Evolutionary conservation across 257 asterid species (phyloP).

Genomic region (Capsicum baccatum): DNA sequence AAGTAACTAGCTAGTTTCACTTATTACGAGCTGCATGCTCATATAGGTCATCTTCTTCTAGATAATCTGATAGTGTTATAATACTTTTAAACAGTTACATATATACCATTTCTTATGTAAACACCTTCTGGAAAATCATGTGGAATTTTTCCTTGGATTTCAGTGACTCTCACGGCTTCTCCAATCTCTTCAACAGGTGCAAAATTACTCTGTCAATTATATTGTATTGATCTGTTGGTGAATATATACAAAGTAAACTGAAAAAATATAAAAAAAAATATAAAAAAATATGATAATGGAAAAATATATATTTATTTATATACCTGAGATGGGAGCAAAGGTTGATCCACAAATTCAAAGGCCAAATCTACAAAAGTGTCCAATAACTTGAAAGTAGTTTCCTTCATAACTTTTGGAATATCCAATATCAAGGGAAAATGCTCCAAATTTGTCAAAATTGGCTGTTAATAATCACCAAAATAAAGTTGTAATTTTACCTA

Average conservation of each 20-base stretch:
- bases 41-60: background rate
- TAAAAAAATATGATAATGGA: background rate
- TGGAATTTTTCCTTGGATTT: constrained; percentile 53
- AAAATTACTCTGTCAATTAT: constrained; percentile 54
- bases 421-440: background rate
- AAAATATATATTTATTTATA: background rate
- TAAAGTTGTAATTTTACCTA: too few relatives aligned
- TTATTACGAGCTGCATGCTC: background rate
- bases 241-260: background rate
- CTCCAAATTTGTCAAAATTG: constrained; percentile 4
- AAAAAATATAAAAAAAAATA: background rate
- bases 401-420: constrained; percentile 1
- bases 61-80: background rate
- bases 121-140: constrained; percentile 63
- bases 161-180: constrained; percentile 37
- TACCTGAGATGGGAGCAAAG: constrained; percentile 17
- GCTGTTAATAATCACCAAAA: background rate
- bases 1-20: background rate
- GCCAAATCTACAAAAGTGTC: background rate
- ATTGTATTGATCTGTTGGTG: background rate
- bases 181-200: constrained; percentile 69
- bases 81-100: too few relatives aligned
- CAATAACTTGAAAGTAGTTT: background rate
- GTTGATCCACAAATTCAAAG: constrained; percentile 17
- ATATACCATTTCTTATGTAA: constrained; percentile 63